Evolutionary conservation across 2,329 filamentous ascomycete species (phyloP).

Genomic region (Colletotrichum caudatum): DNA sequence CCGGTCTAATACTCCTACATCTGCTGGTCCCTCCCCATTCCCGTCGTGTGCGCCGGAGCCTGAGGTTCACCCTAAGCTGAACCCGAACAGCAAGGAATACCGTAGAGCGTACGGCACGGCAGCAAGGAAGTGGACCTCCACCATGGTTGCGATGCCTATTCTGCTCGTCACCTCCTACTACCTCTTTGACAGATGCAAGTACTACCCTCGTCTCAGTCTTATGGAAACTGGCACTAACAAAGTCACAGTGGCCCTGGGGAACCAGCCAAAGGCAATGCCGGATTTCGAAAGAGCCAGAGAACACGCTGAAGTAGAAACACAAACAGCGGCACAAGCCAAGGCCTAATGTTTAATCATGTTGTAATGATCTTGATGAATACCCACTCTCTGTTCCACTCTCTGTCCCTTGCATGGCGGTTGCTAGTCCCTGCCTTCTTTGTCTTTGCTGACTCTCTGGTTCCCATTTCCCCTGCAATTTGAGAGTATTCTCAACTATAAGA

Average conservation of each 20-base stretch:
- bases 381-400: slow-evolving; percentile 5
- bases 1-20: slow-evolving; percentile 6
- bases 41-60: neutral
- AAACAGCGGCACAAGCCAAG: slow-evolving; percentile 21
- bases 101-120: slow-evolving; percentile 58
- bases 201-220: neutral
- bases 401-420: neutral
- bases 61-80: slow-evolving; percentile 43
- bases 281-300: slow-evolving; percentile 27
- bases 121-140: slow-evolving; percentile 58
- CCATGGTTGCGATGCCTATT: slow-evolving; percentile 66
- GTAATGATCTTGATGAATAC: slow-evolving; percentile 35
- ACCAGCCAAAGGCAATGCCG: slow-evolving; percentile 48
- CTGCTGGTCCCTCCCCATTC: neutral
- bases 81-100: slow-evolving; percentile 55
- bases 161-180: slow-evolving; percentile 67
- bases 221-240: slow-evolving; percentile 1
- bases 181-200: slow-evolving; percentile 63
- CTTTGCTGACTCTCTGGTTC: neutral
- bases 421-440: neutral
- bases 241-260: slow-evolving; percentile 49
- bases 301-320: slow-evolving; percentile 1
- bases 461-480: too few species aligned
- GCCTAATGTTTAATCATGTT: slow-evolving; percentile 17
- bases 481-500: too few species aligned